These are phyloP conservation scores for Oropetium thomaeum DNA, from an alignment of 176 grass and related monocot genomes.

Conservation along the genomic window DNA sequence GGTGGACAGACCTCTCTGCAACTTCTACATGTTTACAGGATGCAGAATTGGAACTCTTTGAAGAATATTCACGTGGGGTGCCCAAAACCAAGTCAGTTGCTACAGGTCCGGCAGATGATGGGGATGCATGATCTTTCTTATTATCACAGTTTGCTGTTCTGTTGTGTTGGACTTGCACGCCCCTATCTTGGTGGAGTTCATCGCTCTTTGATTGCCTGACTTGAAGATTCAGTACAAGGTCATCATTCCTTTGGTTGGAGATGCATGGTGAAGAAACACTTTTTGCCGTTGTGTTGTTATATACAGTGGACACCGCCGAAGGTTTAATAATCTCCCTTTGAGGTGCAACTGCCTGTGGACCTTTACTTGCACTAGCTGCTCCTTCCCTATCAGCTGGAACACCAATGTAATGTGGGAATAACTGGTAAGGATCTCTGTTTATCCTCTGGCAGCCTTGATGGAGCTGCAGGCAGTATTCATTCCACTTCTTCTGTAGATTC, in stretches of 20 bases:
- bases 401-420: constrained; percentile 37
- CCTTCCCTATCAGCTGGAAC: constrained; percentile 35
- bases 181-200: constrained; percentile 42
- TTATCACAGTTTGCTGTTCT: constrained; percentile 12
- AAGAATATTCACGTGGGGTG: constrained; percentile 48
- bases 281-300: constrained; percentile 25
- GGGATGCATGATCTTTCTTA: constrained; percentile 40
- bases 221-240: constrained; percentile 50
- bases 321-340: constrained; percentile 33
- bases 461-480: constrained; percentile 51
- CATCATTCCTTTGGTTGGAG: constrained; percentile 52
- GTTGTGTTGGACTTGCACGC: constrained; percentile 17
- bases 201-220: constrained; percentile 58
- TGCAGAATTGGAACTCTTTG: constrained; percentile 34
- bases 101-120: constrained; percentile 54
- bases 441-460: constrained; percentile 47
- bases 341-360: constrained; percentile 19
- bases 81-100: constrained; percentile 83
- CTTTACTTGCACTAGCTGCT: constrained; percentile 32
- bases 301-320: constrained; percentile 27
- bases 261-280: constrained; percentile 57
- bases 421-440: constrained; percentile 31
- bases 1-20: constrained; percentile 18
- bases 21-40: constrained; percentile 26
- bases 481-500: constrained; percentile 78